Evolutionary conservation across 2,329 filamentous ascomycete genomes (phyloP).

Genomic region (Aspergillus fumigatus): DNA sequence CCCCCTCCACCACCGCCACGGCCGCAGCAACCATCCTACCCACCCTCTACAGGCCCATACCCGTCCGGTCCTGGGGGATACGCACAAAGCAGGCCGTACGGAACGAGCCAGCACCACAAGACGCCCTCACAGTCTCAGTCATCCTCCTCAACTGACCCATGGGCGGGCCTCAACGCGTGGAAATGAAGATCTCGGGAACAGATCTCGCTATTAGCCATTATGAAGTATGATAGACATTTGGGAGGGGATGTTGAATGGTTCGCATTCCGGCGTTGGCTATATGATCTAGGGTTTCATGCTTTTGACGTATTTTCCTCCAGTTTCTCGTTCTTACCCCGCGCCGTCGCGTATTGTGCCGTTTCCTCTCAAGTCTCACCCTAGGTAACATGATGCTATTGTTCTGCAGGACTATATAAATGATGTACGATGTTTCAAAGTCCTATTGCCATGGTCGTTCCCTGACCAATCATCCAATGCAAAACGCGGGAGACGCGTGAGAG

Average conservation of each 20-base stretch:
- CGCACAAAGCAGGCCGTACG: conserved; percentile 45
- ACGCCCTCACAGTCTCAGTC: conserved; percentile 35
- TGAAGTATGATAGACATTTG: conserved; percentile 20
- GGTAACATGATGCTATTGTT: background rate
- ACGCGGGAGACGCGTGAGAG: background rate
- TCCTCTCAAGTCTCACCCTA: background rate
- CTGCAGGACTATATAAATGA: background rate
- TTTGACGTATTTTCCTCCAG: background rate
- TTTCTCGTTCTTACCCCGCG: background rate
- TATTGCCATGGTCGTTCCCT: too few relatives aligned
- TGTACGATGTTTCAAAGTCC: background rate
- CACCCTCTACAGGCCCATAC: conserved; percentile 50
- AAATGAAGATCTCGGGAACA: conserved; percentile 42
- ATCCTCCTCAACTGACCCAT: conserved; percentile 52
- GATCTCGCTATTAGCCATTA: conserved; percentile 6
- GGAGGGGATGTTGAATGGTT: background rate
- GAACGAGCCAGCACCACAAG: conserved; percentile 33
- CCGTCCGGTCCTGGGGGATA: conserved; percentile 53
- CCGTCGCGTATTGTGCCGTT: too few relatives aligned
- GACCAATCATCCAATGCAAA: background rate
- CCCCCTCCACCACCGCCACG: conserved; percentile 64
- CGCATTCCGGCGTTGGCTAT: conserved; percentile 18
- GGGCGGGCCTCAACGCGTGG: conserved; percentile 67
- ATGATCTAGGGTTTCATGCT: background rate
- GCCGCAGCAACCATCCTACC: conserved; percentile 48